Percentiles rank a stretch among this genome's conserved stretches.
Evolutionary conservation across 2,329 filamentous ascomycete genomes (phyloP).

Genomic region (Penicillium sp.): DNA sequence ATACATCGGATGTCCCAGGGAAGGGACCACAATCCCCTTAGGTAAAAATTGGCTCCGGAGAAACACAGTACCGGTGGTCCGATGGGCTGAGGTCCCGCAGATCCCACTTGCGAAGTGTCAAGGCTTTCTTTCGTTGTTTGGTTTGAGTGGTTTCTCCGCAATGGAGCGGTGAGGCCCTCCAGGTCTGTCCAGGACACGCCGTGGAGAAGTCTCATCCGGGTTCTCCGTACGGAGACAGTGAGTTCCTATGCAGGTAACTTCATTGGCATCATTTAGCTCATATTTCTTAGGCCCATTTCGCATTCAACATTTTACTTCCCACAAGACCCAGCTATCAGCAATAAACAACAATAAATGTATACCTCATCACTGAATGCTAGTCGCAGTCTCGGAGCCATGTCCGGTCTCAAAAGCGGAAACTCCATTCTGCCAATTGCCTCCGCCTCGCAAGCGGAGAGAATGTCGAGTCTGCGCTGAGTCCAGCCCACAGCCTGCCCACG

Average conservation of each 20-base stretch:
- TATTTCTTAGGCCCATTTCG: not conserved
- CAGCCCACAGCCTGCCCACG: not conserved
- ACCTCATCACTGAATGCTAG: not conserved
- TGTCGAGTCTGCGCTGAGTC: constrained; percentile 11
- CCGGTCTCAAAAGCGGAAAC: constrained; percentile 14
- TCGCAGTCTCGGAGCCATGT: constrained; percentile 7
- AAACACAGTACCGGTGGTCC: constrained; percentile 6
- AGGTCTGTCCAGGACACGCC: not conserved
- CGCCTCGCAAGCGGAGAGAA: constrained; percentile 27
- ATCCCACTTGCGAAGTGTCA: constrained; percentile 13
- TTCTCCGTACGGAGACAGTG: not conserved
- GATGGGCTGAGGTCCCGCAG: not conserved
- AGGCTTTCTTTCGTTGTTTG: not conserved
- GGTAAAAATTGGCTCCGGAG: constrained; percentile 8
- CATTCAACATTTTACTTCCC: too few relatives aligned
- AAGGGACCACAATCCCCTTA: not conserved
- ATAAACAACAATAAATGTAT: not conserved
- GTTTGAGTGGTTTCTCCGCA: constrained; percentile 10
- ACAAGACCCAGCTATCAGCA: not conserved
- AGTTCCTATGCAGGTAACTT: not conserved
- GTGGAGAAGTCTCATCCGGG: not conserved
- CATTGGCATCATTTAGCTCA: not conserved
- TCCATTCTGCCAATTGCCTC: constrained; percentile 33
- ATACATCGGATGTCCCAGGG: not conserved
- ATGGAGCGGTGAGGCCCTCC: constrained; percentile 18